Evolutionary conservation across 1,139 yeast genomes (phyloP), one percentile per base, ranked within the genome.

Genomic region (Suhomyces bolitotheri): DNA sequence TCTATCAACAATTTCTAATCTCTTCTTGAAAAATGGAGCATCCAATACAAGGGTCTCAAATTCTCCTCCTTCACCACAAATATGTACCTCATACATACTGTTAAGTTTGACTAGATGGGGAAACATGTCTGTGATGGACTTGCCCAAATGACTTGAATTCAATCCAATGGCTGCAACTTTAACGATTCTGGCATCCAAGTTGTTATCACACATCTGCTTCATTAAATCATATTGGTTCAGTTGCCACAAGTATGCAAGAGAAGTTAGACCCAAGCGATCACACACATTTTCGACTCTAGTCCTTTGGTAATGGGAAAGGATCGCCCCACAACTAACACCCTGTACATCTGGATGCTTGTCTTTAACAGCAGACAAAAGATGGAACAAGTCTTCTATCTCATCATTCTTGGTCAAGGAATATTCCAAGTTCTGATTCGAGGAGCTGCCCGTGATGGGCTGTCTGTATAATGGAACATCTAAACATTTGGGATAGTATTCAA

Each of bases 51-150:
- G 66, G 0, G 96, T 83, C 56, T 92, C 98, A 57, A 89, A 92
- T 58, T 92, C 98, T 1, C 98, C 98, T 14, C 98, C 98, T 65
- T 92, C 98, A 7, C 98, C 98, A 64, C 98, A 92, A 0, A 92
- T 79, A 57, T 92, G 97, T 7, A 90, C 86, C 2, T 90, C 95
- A 57, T 78, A 90, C 60, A 66, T 62, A 8, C 57, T 47, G 52
- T 90, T 84, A 46, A 90, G 64, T 25, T 66, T 67, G 8, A 73
- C 50, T 53, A 92, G 60, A 1, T 67, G 72, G 0, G 88, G 83
- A 38, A 76, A 75, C 47, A 84, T 64, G 45, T 85, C 74, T 2
- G 69, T 73, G 27, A 92, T 66, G 4, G 82, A 66, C 54, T 76
- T 73, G 1, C 94, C 95, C 41, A 92, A 65, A 60, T 89, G 88